Evolutionary conservation across 495 filamentous ascomycete species (phyloP).

Genomic region (Penicillium chermesinum): DNA sequence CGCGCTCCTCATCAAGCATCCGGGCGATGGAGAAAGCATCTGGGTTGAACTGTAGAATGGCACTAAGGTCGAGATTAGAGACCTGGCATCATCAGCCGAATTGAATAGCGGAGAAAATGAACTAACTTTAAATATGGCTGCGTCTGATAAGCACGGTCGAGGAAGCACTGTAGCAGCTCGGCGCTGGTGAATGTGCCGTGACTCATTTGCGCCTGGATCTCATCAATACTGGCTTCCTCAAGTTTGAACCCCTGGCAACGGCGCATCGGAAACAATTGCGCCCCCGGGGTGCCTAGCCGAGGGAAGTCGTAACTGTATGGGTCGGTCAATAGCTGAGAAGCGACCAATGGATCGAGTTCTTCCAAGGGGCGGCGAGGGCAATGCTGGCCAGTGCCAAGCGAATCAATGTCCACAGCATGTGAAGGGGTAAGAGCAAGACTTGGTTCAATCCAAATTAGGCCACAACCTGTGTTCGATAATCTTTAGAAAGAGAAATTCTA

Average conservation of each 20-base stretch:
- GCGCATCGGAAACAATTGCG: constrained; percentile 53
- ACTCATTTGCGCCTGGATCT: constrained; percentile 43
- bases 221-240: constrained; percentile 58
- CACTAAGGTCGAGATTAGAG: constrained; percentile 22
- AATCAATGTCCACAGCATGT: constrained; percentile 16
- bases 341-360: constrained; percentile 20
- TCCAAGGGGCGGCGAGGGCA: constrained; percentile 8
- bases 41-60: constrained; percentile 58
- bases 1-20: constrained; percentile 54
- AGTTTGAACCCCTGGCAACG: constrained; percentile 55
- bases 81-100: neutral
- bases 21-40: constrained; percentile 55
- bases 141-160: constrained; percentile 49
- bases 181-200: constrained; percentile 42
- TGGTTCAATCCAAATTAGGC: no score
- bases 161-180: constrained; percentile 48
- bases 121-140: constrained; percentile 55
- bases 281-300: constrained; percentile 23
- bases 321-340: constrained; percentile 27
- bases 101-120: neutral
- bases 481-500: no score
- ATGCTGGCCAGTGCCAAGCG: constrained; percentile 20
- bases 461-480: no score
- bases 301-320: constrained; percentile 44
- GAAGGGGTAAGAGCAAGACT: neutral